Base-by-base conservation (phyloP, 306 rosid species). In the Senna tora region DNA sequence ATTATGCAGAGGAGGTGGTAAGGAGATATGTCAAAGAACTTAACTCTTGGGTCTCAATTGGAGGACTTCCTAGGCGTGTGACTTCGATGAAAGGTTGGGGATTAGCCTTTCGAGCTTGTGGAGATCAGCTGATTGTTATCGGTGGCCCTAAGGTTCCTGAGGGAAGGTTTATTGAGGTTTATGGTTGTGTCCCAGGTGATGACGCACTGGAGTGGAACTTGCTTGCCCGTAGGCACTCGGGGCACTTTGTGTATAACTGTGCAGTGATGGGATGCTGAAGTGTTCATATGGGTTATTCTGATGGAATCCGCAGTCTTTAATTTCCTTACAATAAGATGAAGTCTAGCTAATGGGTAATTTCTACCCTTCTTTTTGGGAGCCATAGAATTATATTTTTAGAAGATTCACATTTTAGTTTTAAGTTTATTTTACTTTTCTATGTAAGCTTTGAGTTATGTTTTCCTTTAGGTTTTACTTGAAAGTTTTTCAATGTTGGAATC, bases 201-300 rank as follows among this genome's bases (percentile, higher is more conserved):
- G 89, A 80, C 55, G 81, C 76, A 15, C 85, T 81, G 0, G 77
- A 80, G 16, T 90, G 92, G 96, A 71, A 90, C 71, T 55, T 90
- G 67, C 92, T 90, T 5, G 90, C 86, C 6, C 61, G 80, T 36
- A 78, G 73, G 75, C 86, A 63, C 22, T 77, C 78, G 1, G 87
- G 89, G 46, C 80, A 81, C 75, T 90, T 83, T 78, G 92, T 87
- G 82, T 82, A 87, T 63, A 85, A 90, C 71, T 87, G 92, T 2
- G 81, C 92, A 0, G 90, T 87, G 76, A 90, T 90, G 96, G 92
- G 90, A 80, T 89, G 96, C 77, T 89, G 80, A 87, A 63, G 53
- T 10, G 12, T 33, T 69, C 77, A 56, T 69, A 61, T 65, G 82
- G 77, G 42, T 71, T 84, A 78, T 68, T 81, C 70, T 38, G 54